Evolutionary conservation across 352 stramenopile genomes (phyloP).

Genomic region (Globisporangium lucens): DNA sequence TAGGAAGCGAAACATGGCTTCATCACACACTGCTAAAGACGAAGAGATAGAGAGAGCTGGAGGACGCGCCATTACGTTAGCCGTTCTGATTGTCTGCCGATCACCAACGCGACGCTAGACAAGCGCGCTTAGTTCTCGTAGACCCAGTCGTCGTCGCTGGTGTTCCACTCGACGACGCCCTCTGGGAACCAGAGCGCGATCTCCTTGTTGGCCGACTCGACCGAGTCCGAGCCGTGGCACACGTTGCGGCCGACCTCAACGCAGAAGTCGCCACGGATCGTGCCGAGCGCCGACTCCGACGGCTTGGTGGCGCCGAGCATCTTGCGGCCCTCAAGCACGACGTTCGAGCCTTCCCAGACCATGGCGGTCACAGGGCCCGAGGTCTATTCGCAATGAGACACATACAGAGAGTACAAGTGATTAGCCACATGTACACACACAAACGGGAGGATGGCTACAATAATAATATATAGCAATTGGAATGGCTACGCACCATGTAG

Average conservation of each 20-base stretch:
- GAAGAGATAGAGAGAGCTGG: not conserved
- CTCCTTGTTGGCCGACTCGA: slow-evolving; percentile 97
- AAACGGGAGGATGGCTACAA: not conserved
- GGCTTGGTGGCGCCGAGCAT: slow-evolving; percentile 98
- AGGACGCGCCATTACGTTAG: not conserved
- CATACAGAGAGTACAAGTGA: not conserved
- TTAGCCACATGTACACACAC: not conserved
- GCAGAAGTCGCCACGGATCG: slow-evolving; percentile 97
- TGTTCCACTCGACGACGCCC: slow-evolving; percentile 69
- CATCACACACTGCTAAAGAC: not conserved
- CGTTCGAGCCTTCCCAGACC: slow-evolving; percentile 95
- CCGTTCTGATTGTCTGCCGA: not conserved
- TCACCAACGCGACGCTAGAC: not conserved
- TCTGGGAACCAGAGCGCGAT: slow-evolving; percentile 97
- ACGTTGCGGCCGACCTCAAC: slow-evolving; percentile 94
- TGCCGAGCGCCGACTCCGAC: slow-evolving; percentile 92
- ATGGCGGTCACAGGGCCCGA: slow-evolving; percentile 92
- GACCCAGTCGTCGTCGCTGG: slow-evolving; percentile 92
- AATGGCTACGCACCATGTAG: slow-evolving; percentile 85
- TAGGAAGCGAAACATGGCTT: not conserved
- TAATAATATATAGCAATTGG: no score
- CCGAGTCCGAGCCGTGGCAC: slow-evolving; percentile 96
- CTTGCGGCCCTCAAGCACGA: slow-evolving; percentile 91
- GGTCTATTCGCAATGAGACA: slow-evolving; percentile 22
- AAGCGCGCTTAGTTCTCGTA: slow-evolving; percentile 89